These are phyloP conservation scores for Karstenula rhodostoma DNA, from an alignment of 2,329 filamentous ascomycete genomes.

Conservation along the genomic window DNA sequence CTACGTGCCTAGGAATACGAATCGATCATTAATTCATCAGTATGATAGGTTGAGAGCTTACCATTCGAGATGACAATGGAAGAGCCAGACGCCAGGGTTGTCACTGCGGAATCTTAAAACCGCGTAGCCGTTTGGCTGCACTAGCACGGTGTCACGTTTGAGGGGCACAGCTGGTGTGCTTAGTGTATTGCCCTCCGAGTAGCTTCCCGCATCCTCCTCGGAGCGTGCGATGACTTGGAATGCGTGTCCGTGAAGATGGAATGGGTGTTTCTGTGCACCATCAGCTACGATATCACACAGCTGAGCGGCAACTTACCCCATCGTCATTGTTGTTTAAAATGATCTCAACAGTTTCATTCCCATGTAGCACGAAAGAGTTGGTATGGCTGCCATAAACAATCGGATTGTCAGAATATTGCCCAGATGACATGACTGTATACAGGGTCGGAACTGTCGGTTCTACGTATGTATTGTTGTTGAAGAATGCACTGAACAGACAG, in stretches of 20 bases:
- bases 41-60: not conserved
- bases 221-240: slow-evolving; percentile 48
- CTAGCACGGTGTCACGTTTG: slow-evolving; percentile 63
- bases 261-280: slow-evolving; percentile 66
- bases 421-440: slow-evolving; percentile 75
- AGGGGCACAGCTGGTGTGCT: slow-evolving; percentile 47
- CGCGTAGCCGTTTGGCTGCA: slow-evolving; percentile 62
- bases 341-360: slow-evolving; percentile 74
- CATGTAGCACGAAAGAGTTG: slow-evolving; percentile 69
- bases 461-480: slow-evolving; percentile 80
- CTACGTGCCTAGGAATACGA: slow-evolving; percentile 34
- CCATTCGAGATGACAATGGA: slow-evolving; percentile 48
- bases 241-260: slow-evolving; percentile 70
- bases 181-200: slow-evolving; percentile 54
- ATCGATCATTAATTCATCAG: too few species aligned
- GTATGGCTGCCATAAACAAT: slow-evolving; percentile 61
- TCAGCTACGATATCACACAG: not conserved
- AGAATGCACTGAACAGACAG: slow-evolving; percentile 51
- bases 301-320: not conserved
- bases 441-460: slow-evolving; percentile 79
- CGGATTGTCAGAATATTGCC: slow-evolving; percentile 55
- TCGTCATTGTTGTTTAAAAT: slow-evolving; percentile 78
- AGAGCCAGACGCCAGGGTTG: slow-evolving; percentile 53
- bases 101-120: slow-evolving; percentile 65
- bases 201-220: slow-evolving; percentile 51